Conservation (phyloP, 441 rosid genomes). For the Syzygium syzygioides region DNA sequence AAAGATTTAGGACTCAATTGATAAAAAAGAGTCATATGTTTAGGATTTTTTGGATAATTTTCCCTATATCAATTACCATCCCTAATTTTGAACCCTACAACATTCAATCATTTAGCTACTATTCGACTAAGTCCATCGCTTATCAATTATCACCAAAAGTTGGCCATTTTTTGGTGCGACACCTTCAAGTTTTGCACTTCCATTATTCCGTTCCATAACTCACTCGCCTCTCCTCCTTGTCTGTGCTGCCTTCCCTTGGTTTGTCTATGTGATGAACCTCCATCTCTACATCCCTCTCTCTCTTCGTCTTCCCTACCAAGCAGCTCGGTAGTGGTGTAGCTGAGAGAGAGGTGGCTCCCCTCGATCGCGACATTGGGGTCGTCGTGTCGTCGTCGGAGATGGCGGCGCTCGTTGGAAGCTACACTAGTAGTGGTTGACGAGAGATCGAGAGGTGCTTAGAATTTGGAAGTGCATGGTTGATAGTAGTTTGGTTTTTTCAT, state of each 20-base stretch:
- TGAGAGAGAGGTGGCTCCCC: not conserved
- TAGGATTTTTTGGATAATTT: not conserved
- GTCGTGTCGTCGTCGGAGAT: not conserved
- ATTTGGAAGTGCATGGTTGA: not conserved
- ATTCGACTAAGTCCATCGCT: too few species aligned
- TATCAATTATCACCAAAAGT: too few species aligned
- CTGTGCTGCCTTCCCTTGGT: not conserved
- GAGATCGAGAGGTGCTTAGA: not conserved
- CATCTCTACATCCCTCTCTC: not conserved
- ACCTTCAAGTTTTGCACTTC: not conserved
- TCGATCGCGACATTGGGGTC: not conserved
- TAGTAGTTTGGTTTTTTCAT: not conserved
- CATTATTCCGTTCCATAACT: not conserved
- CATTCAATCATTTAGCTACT: too few species aligned
- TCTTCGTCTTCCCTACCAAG: not conserved
- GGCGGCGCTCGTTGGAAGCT: not conserved
- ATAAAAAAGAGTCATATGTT: accelerated
- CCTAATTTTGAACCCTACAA: not conserved
- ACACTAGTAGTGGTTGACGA: not conserved
- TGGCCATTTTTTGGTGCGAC: too few species aligned
- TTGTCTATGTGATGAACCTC: not conserved
- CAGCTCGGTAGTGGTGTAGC: not conserved
- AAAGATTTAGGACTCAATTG: too few species aligned
- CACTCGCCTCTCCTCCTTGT: not conserved
- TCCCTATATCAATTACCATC: not conserved